Percentiles rank a stretch among this genome's conserved stretches.
Conservation (phyloP, 169 alveolate species). For the Blepharisma undulans region DNA sequence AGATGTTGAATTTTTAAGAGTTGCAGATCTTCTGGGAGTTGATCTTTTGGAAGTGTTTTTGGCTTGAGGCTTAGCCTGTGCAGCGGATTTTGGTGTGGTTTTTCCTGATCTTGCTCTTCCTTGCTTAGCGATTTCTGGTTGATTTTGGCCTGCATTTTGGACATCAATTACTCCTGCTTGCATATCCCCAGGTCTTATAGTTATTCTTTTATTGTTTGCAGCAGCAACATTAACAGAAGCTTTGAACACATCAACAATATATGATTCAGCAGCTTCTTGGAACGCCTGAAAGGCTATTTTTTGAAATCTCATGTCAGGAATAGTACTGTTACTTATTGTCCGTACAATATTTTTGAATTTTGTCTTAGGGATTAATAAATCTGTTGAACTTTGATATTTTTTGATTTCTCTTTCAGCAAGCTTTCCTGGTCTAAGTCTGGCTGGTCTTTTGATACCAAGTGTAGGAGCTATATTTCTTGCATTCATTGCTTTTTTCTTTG, state of each 20-base stretch:
- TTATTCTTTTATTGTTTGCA: constrained; percentile 20
- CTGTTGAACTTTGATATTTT: constrained; percentile 45
- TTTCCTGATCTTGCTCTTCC: neutral
- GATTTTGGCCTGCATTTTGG: neutral
- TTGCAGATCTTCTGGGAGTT: neutral
- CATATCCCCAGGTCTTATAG: constrained; percentile 8
- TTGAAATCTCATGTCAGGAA: constrained; percentile 24
- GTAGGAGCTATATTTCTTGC: neutral
- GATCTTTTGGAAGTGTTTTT: neutral
- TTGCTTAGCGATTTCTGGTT: neutral
- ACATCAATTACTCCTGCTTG: neutral
- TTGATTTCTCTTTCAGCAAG: constrained; percentile 52
- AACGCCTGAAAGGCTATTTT: constrained; percentile 22
- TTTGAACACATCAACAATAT: constrained; percentile 18
- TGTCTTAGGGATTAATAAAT: constrained; percentile 39
- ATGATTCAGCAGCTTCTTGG: constrained; percentile 46
- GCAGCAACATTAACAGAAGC: neutral
- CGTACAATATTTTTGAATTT: constrained; percentile 51
- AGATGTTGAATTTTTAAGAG: neutral
- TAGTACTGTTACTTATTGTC: neutral
- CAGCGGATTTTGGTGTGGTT: neutral
- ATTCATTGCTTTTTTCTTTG: neutral
- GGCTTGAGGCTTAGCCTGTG: neutral
- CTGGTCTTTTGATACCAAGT: constrained; percentile 19
- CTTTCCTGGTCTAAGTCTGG: constrained; percentile 52